A percentile compares a stretch with the other conserved stretches of the same genome.
These are phyloP conservation scores for Exserohilum turcica DNA, from an alignment of 2,329 filamentous ascomycete species.

Conservation along the genomic window DNA sequence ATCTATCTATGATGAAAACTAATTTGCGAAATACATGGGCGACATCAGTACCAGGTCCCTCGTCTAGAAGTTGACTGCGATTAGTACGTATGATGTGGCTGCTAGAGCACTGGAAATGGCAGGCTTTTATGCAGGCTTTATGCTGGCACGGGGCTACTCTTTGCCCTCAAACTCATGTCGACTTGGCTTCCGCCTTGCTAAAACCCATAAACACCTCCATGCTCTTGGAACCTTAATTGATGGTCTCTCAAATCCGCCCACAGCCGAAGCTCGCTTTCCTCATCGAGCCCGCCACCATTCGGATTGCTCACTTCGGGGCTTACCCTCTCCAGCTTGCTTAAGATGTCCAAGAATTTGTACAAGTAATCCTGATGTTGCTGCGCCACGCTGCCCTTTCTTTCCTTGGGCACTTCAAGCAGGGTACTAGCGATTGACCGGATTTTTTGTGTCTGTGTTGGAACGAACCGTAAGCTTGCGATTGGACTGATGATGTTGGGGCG, in stretches of 20 bases:
- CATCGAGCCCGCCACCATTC: slow-evolving; percentile 55
- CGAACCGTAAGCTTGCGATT: slow-evolving; percentile 35
- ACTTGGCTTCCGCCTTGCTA: slow-evolving; percentile 2
- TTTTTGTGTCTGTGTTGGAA: slow-evolving; percentile 68
- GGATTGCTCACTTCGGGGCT: slow-evolving; percentile 49
- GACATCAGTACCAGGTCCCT: background rate
- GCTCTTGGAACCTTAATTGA: slow-evolving; percentile 72
- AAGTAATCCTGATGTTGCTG: slow-evolving; percentile 73
- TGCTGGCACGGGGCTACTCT: background rate
- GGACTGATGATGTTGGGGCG: slow-evolving; percentile 11
- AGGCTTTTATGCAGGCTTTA: background rate
- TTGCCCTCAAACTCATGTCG: background rate
- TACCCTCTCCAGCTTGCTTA: slow-evolving; percentile 74
- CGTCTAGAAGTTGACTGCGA: background rate
- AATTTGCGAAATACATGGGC: background rate
- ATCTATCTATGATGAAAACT: background rate
- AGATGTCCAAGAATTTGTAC: slow-evolving; percentile 72
- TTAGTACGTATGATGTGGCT: background rate
- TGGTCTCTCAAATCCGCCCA: slow-evolving; percentile 83
- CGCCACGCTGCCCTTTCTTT: slow-evolving; percentile 58
- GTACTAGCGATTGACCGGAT: slow-evolving; percentile 84
- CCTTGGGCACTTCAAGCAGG: slow-evolving; percentile 67
- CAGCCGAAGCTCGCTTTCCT: slow-evolving; percentile 74
- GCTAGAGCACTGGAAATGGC: background rate
- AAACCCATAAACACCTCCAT: slow-evolving; percentile 61